Base-by-base conservation (phyloP, 1,284 basidiomycete genomes). In the Dichomitus squalens region DNA sequence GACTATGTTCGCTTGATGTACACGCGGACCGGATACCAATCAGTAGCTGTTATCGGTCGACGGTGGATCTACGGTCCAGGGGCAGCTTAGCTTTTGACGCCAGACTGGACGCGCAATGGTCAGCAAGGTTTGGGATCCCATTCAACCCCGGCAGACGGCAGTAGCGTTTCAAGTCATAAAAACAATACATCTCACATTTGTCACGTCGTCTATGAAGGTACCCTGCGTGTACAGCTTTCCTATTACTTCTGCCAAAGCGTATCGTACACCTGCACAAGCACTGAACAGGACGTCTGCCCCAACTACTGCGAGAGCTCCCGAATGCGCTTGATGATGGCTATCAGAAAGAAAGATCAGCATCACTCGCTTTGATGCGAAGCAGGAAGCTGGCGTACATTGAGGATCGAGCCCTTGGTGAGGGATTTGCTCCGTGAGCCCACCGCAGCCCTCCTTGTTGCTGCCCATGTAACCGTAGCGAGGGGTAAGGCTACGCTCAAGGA, bases 381-480 rank as follows among this genome's bases (percentile, higher is more conserved):
- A 34, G 11, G 8, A 41, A 25, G 36, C 18, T 35, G 9, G 74
- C 86, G 55, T 68, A 90, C 87, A 84, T 71, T 88, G 81, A 46
- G 90, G 81, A 68, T 88, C 89, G 18, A 92, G 79, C 43, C 83
- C 82, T 72, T 92, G 90, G 73, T 82, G 77, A 43, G 85, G 85
- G 68, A 92, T 89, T 75, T 92, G 92, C 74, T 93, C 92, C 74
- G 84, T 84, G 48, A 94, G 75, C 52, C 92, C 91, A 70, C 90
- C 90, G 67, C 88, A 92, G 27, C 90, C 91, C 73, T 94, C 91
- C 76, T 88, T 90, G 63, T 81, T 82, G 23, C 85, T 85, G 64
- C 91, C 92, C 73, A 94, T 87, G 76, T 93, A 90, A 20, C 80
- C 85, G 67, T 88, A 94, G 71, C 82, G 88, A 48, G 92, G 92